A percentile compares a stretch with the other conserved stretches of the same genome.
Evolutionary conservation across 2,329 filamentous ascomycete species (phyloP).

Genomic region (Sodiomyces alkalinus): DNA sequence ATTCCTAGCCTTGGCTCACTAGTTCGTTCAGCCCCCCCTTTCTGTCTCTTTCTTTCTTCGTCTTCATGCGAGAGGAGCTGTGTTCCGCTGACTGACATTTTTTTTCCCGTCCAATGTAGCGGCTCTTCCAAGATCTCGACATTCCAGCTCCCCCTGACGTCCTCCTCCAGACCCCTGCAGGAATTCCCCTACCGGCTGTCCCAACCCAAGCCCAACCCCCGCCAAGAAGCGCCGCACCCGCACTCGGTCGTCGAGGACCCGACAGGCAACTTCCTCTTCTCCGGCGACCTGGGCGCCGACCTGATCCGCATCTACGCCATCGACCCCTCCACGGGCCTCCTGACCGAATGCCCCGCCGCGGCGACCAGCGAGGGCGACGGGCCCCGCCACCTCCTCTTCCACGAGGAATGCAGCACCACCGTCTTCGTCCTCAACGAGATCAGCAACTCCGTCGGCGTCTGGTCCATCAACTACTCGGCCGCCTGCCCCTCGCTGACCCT

Average conservation of each 20-base stretch:
- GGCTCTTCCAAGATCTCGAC: too few species aligned
- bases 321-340: conserved; percentile 23
- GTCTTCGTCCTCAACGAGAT: conserved; percentile 30
- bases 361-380: conserved; percentile 29
- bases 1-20: conserved; percentile 27
- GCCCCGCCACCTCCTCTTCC: conserved; percentile 35
- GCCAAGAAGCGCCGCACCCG: conserved; percentile 41
- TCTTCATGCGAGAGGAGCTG: background rate
- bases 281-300: conserved; percentile 39
- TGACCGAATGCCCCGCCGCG: conserved; percentile 29
- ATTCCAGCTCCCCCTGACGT: conserved; percentile 25
- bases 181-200: conserved; percentile 25
- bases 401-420: conserved; percentile 11
- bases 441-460: conserved; percentile 32
- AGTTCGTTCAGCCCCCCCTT: conserved; percentile 18
- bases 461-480: conserved; percentile 28
- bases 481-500: conserved; percentile 30
- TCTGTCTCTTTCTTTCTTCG: background rate
- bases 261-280: conserved; percentile 30
- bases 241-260: conserved; percentile 35
- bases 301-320: conserved; percentile 37
- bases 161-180: conserved; percentile 15
- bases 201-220: conserved; percentile 25
- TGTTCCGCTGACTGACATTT: background rate
- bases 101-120: too few species aligned